phyloP scores from a whole-genome alignment of 768 basidiomycete species.

The Dacryopinax primogenitus region DNA sequence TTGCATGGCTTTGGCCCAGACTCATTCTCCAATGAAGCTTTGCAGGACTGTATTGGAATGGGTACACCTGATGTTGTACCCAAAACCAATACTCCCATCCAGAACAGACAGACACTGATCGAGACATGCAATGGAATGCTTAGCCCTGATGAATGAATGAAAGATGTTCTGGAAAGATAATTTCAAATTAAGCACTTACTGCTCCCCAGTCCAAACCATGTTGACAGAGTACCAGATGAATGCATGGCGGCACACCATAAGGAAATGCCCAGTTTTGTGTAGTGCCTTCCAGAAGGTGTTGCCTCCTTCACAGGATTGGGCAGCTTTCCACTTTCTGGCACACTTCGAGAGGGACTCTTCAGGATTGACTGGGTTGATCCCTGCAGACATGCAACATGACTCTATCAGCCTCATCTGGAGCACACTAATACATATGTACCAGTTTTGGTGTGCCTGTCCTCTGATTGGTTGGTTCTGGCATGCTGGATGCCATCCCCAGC shows the following conservation, averaged over 20 bases:
- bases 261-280: conserved; percentile 7
- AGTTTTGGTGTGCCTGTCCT: too few relatives aligned
- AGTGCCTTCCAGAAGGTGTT: background rate
- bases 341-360: too few relatives aligned
- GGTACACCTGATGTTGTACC: conserved; percentile 9
- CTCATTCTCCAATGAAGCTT: background rate
- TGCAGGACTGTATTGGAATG: background rate
- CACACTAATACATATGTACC: too few relatives aligned
- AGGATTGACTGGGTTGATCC: too few relatives aligned
- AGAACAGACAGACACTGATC: background rate
- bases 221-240: conserved; percentile 4
- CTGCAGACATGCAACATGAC: too few relatives aligned
- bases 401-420: too few relatives aligned
- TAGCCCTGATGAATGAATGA: background rate
- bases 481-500: too few relatives aligned
- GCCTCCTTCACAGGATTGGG: background rate
- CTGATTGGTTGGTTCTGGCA: too few relatives aligned
- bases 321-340: conserved; percentile 2
- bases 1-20: background rate
- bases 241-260: conserved; percentile 8
- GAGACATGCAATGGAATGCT: background rate
- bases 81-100: background rate
- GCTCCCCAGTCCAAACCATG: conserved; percentile 10
- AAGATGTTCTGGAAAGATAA: too few relatives aligned
- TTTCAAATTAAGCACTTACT: too few relatives aligned